Evolutionary conservation across 495 filamentous ascomycete species (phyloP).

Genomic region (Aspergillus ellipticus): DNA sequence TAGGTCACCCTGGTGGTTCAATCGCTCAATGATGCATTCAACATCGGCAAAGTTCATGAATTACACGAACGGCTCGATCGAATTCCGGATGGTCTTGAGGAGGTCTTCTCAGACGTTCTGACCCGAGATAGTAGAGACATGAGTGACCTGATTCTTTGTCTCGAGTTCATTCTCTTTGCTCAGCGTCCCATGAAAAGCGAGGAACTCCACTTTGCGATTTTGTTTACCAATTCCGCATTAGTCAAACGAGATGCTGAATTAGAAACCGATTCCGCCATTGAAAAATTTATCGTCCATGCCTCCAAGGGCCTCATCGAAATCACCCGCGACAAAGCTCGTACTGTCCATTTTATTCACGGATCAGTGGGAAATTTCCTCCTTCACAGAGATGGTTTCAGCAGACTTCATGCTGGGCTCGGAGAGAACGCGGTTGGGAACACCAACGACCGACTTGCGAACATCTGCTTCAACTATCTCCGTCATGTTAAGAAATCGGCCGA

Average conservation of each 20-base stretch:
- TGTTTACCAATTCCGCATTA: no score
- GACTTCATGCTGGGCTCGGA: no score
- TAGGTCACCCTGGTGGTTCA: constrained; percentile 46
- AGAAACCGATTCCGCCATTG: constrained; percentile 7
- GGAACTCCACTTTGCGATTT: constrained; percentile 30
- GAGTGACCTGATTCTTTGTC: constrained; percentile 24
- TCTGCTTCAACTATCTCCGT: constrained; percentile 28
- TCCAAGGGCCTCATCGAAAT: constrained; percentile 44
- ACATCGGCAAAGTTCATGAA: constrained; percentile 14
- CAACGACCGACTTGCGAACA: constrained; percentile 33
- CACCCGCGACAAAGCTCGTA: constrained; percentile 15
- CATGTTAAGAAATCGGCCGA: no score
- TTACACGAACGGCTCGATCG: constrained; percentile 25
- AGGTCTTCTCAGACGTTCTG: constrained; percentile 38
- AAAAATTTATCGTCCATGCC: constrained; percentile 27
- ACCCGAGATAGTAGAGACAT: constrained; percentile 21
- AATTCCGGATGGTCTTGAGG: constrained; percentile 30
- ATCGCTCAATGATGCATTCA: constrained; percentile 39
- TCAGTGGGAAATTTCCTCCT: constrained; percentile 43
- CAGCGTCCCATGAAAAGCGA: constrained; percentile 22
- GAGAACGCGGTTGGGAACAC: no score
- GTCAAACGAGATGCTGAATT: no score
- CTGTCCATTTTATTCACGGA: constrained; percentile 49
- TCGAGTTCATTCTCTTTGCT: constrained; percentile 37
- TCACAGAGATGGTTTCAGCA: no score